Conservation (phyloP, 257 asterid genomes). For the Gardenia jasminoides region DNA sequence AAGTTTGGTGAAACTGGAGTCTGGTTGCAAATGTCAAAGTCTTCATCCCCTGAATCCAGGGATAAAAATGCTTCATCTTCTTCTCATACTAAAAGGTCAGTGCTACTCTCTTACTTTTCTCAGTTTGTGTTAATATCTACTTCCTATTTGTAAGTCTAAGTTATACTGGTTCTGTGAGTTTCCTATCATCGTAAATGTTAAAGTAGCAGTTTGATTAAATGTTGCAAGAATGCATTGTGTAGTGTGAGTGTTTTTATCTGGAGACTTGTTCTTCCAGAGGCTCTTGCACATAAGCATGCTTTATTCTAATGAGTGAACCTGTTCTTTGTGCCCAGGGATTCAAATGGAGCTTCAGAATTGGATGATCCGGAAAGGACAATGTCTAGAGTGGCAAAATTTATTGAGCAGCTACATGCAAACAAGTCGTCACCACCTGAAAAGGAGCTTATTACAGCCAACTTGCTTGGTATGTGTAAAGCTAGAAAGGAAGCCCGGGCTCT, state of each 20-base stretch:
- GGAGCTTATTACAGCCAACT: constrained; percentile 84
- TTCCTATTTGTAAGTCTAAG: not conserved
- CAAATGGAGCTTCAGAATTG: constrained; percentile 62
- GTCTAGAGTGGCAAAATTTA: constrained; percentile 66
- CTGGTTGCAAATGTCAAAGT: constrained; percentile 60
- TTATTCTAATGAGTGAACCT: constrained; percentile 4
- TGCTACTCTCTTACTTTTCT: constrained; percentile 10
- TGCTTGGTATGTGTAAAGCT: constrained; percentile 76
- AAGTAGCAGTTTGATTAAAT: not conserved
- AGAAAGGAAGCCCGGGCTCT: constrained; percentile 79
- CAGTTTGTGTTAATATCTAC: constrained; percentile 1
- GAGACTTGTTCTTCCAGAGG: not conserved
- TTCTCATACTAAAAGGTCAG: constrained; percentile 49
- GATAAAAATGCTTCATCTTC: constrained; percentile 39
- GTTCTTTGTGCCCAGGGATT: constrained; percentile 46
- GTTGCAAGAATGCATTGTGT: not conserved
- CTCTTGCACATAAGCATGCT: not conserved
- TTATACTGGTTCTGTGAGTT: not conserved
- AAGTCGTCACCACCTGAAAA: constrained; percentile 67
- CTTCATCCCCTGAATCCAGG: constrained; percentile 42
- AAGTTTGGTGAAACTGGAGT: constrained; percentile 33
- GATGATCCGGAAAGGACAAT: constrained; percentile 62
- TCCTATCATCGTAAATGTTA: not conserved
- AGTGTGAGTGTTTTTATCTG: not conserved
- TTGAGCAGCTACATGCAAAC: constrained; percentile 74